phyloP scores from a whole-genome alignment of 805 yeast genomes.

The Cyberlindnera nakhonratchasimensis region DNA sequence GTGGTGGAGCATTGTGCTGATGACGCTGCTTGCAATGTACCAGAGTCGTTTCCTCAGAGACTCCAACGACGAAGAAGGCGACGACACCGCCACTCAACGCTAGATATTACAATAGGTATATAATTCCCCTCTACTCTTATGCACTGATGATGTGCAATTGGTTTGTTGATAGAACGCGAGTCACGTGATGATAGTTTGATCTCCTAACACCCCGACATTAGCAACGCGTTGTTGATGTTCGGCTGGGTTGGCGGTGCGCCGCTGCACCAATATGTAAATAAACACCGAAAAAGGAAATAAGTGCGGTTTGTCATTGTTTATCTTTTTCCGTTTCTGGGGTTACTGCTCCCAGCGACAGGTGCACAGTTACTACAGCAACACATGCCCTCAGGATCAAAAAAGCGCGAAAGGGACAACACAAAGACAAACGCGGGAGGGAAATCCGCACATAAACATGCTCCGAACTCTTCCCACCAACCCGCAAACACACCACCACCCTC shows the following conservation, averaged over 20 bases:
- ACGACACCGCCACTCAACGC: too few relatives aligned
- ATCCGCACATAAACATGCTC: slow-evolving; percentile 9
- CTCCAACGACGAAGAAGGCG: slow-evolving; percentile 29
- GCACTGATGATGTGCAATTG: too few relatives aligned
- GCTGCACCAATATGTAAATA: too few relatives aligned
- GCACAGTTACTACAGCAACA: slow-evolving; percentile 5
- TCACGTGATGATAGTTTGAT: too few relatives aligned
- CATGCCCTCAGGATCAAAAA: neutral
- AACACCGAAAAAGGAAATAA: neutral
- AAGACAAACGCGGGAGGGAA: slow-evolving; percentile 2
- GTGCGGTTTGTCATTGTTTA: slow-evolving; percentile 18
- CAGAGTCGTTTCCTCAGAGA: slow-evolving; percentile 28
- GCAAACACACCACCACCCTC: slow-evolving; percentile 5
- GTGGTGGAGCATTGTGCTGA: slow-evolving; percentile 31
- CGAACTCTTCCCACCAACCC: neutral
- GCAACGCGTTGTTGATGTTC: too few relatives aligned
- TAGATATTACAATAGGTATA: too few relatives aligned
- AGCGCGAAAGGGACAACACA: slow-evolving; percentile 7
- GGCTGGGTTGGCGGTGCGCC: too few relatives aligned
- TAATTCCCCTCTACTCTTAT: too few relatives aligned
- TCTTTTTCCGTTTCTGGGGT: slow-evolving; percentile 17
- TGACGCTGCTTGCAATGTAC: slow-evolving; percentile 29
- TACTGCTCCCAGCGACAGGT: neutral
- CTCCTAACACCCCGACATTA: too few relatives aligned
- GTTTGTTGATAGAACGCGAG: too few relatives aligned